These are phyloP conservation scores for Mitragyna speciosa DNA, from an alignment of 257 asterid species.

Conservation along the genomic window DNA sequence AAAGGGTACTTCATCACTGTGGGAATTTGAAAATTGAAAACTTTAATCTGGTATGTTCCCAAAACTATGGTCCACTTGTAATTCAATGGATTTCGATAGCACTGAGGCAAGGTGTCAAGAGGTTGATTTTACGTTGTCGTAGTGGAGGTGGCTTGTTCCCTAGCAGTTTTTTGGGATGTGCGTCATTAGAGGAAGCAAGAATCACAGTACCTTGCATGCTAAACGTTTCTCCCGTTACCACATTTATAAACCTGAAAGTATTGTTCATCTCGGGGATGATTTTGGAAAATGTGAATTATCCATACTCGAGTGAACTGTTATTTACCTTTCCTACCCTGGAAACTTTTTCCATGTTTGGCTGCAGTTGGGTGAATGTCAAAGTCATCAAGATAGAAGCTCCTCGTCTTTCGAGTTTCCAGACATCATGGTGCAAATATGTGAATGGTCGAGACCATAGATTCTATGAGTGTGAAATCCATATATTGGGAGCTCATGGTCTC, in stretches of 20 bases:
- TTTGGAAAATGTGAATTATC: neutral
- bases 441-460: neutral
- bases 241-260: neutral
- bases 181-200: neutral
- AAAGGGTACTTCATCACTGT: neutral
- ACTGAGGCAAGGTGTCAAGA: neutral
- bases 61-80: neutral
- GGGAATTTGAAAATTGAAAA: neutral
- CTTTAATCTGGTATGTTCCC: neutral
- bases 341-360: neutral
- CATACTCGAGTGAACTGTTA: neutral
- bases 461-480: neutral
- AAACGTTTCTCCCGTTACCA: neutral
- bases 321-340: neutral
- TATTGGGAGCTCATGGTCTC: neutral
- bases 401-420: neutral
- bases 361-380: neutral
- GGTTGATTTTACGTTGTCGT: neutral
- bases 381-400: neutral
- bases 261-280: neutral
- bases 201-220: neutral
- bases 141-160: neutral
- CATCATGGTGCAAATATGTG: neutral
- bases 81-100: neutral
- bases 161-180: neutral